Conservation (phyloP, 2,329 filamentous ascomycete genomes). For the Aspergillus sp. region DNA sequence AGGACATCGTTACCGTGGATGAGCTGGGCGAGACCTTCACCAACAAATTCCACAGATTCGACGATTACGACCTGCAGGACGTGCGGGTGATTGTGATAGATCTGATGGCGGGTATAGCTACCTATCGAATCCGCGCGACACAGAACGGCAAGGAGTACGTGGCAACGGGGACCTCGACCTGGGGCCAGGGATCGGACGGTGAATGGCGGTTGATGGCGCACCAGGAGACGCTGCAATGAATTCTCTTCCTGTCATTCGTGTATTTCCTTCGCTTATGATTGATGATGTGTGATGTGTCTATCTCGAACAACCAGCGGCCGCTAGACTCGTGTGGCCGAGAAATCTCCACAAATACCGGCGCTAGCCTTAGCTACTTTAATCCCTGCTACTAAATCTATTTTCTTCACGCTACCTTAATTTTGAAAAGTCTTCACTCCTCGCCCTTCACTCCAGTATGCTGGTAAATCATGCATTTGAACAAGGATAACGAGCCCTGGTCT, state of each 20-base stretch:
- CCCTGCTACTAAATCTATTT: neutral
- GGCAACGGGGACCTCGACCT: slow-evolving; percentile 34
- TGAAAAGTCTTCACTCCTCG: neutral
- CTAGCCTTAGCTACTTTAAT: neutral
- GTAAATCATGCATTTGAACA: slow-evolving; percentile 1
- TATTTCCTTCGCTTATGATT: neutral
- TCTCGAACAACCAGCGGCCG: neutral
- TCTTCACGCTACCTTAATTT: neutral
- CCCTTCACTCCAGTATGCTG: neutral
- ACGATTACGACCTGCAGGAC: slow-evolving; percentile 20
- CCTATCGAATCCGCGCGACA: slow-evolving; percentile 32
- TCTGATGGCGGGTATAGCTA: slow-evolving; percentile 37
- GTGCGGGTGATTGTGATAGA: slow-evolving; percentile 33
- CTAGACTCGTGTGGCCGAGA: neutral
- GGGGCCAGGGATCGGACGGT: slow-evolving; percentile 39
- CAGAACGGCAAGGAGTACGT: slow-evolving; percentile 26
- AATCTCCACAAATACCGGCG: slow-evolving; percentile 4
- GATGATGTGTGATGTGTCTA: neutral
- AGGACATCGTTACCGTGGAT: slow-evolving; percentile 32
- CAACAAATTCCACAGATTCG: slow-evolving; percentile 38
- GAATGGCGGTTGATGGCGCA: slow-evolving; percentile 39
- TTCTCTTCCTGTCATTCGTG: too few species aligned
- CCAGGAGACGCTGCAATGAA: slow-evolving; percentile 33
- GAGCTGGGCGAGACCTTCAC: slow-evolving; percentile 26
- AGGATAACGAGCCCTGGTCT: slow-evolving; percentile 8